Evolutionary conservation across 805 yeast species (phyloP).

Genomic region (Metschnikowia vanudenii): DNA sequence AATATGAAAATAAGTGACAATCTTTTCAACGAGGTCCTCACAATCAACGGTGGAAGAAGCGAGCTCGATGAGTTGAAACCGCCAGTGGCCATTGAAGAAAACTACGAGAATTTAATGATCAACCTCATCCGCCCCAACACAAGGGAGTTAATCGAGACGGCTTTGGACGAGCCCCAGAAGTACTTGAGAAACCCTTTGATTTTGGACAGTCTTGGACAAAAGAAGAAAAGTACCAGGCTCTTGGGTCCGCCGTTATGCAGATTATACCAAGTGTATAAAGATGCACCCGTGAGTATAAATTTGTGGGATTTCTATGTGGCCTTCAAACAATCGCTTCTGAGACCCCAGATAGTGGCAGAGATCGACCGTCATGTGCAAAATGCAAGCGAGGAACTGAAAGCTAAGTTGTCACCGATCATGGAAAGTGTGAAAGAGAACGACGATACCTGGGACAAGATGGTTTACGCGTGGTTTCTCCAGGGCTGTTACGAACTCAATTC

Average conservation of each 20-base stretch:
- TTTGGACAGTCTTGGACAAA: slow-evolving; percentile 1
- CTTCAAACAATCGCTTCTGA: slow-evolving; percentile 50
- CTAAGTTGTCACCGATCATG: not conserved
- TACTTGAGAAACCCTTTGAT: slow-evolving; percentile 22
- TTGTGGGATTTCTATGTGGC: slow-evolving; percentile 65
- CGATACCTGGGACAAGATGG: slow-evolving; percentile 58
- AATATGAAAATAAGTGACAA: slow-evolving; percentile 26
- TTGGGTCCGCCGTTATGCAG: slow-evolving; percentile 27
- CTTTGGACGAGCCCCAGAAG: slow-evolving; percentile 30
- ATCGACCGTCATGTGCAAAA: slow-evolving; percentile 5
- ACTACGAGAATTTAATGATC: slow-evolving; percentile 38
- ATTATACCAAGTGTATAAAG: slow-evolving; percentile 69
- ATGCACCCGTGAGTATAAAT: slow-evolving; percentile 69
- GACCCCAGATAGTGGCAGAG: slow-evolving; percentile 23
- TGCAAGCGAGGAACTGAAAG: not conserved
- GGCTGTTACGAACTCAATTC: slow-evolving; percentile 66
- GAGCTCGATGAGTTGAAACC: slow-evolving; percentile 18
- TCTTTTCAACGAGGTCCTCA: slow-evolving; percentile 33
- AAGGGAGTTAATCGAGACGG: slow-evolving; percentile 31
- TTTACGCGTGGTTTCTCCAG: slow-evolving; percentile 73
- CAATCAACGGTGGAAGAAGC: slow-evolving; percentile 28
- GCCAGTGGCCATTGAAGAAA: slow-evolving; percentile 31
- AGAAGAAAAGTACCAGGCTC: slow-evolving; percentile 8
- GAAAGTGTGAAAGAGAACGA: slow-evolving; percentile 19
- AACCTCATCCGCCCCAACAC: slow-evolving; percentile 37